Conservation (phyloP, 2,329 filamentous ascomycete species). For the Akanthomyces lecanii region DNA sequence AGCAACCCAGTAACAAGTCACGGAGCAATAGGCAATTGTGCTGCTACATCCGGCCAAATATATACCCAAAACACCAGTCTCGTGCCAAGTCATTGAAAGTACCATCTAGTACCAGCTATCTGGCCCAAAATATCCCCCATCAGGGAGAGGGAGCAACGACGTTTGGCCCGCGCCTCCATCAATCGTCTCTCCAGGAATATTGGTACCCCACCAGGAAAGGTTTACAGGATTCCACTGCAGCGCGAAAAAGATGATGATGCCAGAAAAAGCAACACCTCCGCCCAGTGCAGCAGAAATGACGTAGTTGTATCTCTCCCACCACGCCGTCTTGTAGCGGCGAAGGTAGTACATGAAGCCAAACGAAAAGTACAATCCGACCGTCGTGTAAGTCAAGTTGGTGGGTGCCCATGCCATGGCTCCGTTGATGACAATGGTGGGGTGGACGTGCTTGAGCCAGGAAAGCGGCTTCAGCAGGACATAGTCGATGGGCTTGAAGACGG, state of each 20-base stretch:
- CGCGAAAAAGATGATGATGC: constrained; percentile 40
- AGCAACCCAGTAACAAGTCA: too few species aligned
- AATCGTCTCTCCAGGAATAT: constrained; percentile 18
- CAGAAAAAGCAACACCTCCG: constrained; percentile 38
- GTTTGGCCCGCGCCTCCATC: constrained; percentile 18
- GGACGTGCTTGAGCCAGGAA: constrained; percentile 34
- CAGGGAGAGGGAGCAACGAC: neutral
- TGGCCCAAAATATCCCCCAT: constrained; percentile 8
- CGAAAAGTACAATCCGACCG: constrained; percentile 36
- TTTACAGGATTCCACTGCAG: constrained; percentile 34
- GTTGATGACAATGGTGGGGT: constrained; percentile 38
- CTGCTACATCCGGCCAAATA: too few species aligned
- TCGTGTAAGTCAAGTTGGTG: constrained; percentile 40
- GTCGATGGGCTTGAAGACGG: constrained; percentile 19
- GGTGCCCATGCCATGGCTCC: constrained; percentile 40
- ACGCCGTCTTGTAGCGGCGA: constrained; percentile 33
- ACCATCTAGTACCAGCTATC: constrained; percentile 6
- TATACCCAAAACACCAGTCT: neutral
- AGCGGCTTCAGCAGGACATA: constrained; percentile 22
- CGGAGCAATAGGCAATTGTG: too few species aligned
- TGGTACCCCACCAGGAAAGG: constrained; percentile 40
- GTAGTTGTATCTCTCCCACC: constrained; percentile 45
- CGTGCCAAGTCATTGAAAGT: neutral
- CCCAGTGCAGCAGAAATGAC: constrained; percentile 38
- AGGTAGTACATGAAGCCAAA: constrained; percentile 43